Evolutionary conservation across 257 asterid species (phyloP).

Genomic region (Solanum ahanhuiri): DNA sequence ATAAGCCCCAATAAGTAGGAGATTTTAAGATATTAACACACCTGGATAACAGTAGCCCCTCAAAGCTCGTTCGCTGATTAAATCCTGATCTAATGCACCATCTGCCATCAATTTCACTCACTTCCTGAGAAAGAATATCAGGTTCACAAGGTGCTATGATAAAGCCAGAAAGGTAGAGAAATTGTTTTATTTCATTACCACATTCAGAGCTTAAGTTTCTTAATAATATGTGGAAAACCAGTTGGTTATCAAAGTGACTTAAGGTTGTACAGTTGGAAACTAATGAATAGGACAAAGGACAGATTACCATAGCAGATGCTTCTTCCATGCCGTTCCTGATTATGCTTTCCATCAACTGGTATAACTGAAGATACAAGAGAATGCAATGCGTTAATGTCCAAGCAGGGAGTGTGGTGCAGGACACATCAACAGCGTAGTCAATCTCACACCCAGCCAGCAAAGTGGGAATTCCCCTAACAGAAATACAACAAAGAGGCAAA

Average conservation of each 20-base stretch:
- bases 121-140: conserved; percentile 40
- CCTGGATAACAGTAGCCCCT: conserved; percentile 85
- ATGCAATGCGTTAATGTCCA: neutral
- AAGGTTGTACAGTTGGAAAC: neutral
- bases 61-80: conserved; percentile 35
- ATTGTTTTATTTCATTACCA: neutral
- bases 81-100: conserved; percentile 76
- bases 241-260: neutral
- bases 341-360: conserved; percentile 67
- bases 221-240: neutral
- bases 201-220: neutral
- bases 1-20: conserved; percentile 7
- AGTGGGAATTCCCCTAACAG: neutral
- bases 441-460: neutral
- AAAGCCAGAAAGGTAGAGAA: neutral
- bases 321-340: conserved; percentile 60
- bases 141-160: neutral
- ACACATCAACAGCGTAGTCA: neutral
- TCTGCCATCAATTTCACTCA: conserved; percentile 69
- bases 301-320: conserved; percentile 47
- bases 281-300: neutral
- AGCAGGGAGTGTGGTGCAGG: neutral
- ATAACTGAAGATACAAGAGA: conserved; percentile 39
- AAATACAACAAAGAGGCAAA: neutral
- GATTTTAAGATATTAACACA: conserved; percentile 23